phyloP scores from a whole-genome alignment of 1,284 basidiomycete species.

The Ceratobasidium sp. region DNA sequence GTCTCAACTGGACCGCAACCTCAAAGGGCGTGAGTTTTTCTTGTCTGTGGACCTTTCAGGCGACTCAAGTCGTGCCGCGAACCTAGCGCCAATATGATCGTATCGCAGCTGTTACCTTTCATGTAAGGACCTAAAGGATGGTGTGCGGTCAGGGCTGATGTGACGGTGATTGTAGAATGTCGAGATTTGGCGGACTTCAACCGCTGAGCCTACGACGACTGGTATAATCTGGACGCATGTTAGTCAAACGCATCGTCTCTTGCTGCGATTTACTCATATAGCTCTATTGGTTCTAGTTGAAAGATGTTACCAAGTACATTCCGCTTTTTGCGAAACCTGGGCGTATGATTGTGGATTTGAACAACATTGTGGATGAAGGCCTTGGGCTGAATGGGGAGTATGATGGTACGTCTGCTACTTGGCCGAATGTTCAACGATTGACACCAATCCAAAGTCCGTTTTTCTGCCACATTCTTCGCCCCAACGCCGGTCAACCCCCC shows the following conservation, averaged over 20 bases:
- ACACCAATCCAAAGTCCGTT: slow-evolving; percentile 64
- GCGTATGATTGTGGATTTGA: slow-evolving; percentile 76
- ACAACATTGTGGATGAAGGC: slow-evolving; percentile 71
- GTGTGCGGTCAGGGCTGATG: not conserved
- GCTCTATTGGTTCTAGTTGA: slow-evolving; percentile 53
- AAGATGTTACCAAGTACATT: slow-evolving; percentile 79
- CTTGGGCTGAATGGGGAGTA: slow-evolving; percentile 73
- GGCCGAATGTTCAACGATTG: not conserved
- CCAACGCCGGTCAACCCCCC: slow-evolving; percentile 69
- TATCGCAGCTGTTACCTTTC: slow-evolving; percentile 77
- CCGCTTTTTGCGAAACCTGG: slow-evolving; percentile 77
- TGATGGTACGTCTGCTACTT: slow-evolving; percentile 65
- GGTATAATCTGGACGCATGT: slow-evolving; percentile 84
- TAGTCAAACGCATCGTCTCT: slow-evolving; percentile 13
- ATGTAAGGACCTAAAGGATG: slow-evolving; percentile 52
- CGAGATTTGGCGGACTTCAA: slow-evolving; percentile 81
- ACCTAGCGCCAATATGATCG: slow-evolving; percentile 76
- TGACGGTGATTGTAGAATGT: slow-evolving; percentile 16
- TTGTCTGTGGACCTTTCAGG: not conserved
- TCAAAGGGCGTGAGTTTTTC: slow-evolving; percentile 66
- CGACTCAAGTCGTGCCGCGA: not conserved
- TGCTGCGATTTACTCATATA: not conserved
- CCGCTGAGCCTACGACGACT: slow-evolving; percentile 76
- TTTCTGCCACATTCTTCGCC: slow-evolving; percentile 77
- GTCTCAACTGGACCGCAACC: slow-evolving; percentile 80